These are phyloP conservation scores for Aspergillus sojae DNA, from an alignment of 2,329 filamentous ascomycete species.

Conservation along the genomic window DNA sequence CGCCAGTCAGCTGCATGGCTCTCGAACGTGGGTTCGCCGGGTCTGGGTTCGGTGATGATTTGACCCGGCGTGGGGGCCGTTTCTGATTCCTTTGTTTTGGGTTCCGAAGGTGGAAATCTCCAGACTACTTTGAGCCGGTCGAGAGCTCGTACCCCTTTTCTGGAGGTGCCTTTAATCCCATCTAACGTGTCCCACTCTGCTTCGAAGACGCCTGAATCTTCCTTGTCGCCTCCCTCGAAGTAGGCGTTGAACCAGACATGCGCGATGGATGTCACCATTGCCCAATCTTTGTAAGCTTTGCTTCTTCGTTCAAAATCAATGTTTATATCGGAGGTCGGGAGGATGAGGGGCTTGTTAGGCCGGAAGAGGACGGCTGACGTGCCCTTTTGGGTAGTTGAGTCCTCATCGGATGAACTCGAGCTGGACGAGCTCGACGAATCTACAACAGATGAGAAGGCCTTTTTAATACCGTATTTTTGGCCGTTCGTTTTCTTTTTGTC, in stretches of 20 bases:
- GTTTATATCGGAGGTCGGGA: conserved; percentile 85
- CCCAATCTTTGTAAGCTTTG: conserved; percentile 74
- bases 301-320: conserved; percentile 87
- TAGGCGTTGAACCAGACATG: conserved; percentile 97
- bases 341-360: conserved; percentile 66
- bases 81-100: conserved; percentile 20
- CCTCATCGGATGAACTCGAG: conserved; percentile 11
- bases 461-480: conserved; percentile 1
- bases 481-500: conserved; percentile 24
- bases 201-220: conserved; percentile 71
- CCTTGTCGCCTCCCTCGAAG: conserved; percentile 79
- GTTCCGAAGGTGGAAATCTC: conserved; percentile 52
- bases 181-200: conserved; percentile 82
- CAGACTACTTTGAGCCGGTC: conserved; percentile 86
- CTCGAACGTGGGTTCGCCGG: conserved; percentile 71
- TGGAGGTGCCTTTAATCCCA: conserved; percentile 85
- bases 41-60: conserved; percentile 66
- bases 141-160: conserved; percentile 79
- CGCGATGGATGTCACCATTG: conserved; percentile 88
- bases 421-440: conserved; percentile 6
- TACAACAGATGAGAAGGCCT: conserved; percentile 13
- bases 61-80: conserved; percentile 28
- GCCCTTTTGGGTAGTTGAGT: conserved; percentile 50
- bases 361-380: conserved; percentile 78
- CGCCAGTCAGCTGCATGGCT: conserved; percentile 74